Evolutionary conservation across 2,329 filamentous ascomycete genomes (phyloP), one percentile per base, ranked within the genome.

Genomic region (Sporothrix humicola): DNA sequence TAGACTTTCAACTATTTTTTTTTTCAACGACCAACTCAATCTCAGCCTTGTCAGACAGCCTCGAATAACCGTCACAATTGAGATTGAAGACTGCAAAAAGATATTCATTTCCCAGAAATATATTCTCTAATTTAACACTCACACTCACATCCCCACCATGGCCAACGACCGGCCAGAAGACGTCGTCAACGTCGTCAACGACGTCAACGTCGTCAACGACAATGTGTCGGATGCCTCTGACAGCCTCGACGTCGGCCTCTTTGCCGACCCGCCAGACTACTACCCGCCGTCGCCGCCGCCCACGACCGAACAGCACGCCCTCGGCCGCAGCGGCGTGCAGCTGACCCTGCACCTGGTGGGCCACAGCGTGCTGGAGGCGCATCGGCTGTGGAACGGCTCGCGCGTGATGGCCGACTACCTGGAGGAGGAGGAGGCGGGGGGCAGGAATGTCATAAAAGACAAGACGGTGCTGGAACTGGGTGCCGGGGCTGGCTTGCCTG

Each of bases 301-400:
- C 8, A 95, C 92, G 2, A 90, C 88, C 75, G 90, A 92, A 76
- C 87, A 89, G 59, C 92, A 97, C 84, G 88, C 86, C 76, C 87
- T 97, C 44, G 74, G 75, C 58, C 74, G 74, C 74, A 89, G 87
- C 44, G 91, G 91, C 63, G 76, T 88, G 71, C 84, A 84, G 54
- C 82, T 93, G 75, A 86, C 83, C 72, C 85, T 94, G 77, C 75
- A 78, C 69, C 75, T 78, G 83, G 93, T 97, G 59, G 94, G 94
- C 74, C 90, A 93, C 81, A 95, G 93, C 85, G 93, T 94, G 52
- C 88, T 97, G 26, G 97, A 96, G 89, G 94, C 93, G 31, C 93
- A 97, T 81, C 88, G 93, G 76, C 87, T 98, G 44, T 98, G 95
- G 95, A 97, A 98, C 81, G 95, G 93, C 75, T 91, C 92, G 74